Conservation (phyloP, 768 basidiomycete genomes). For the Tricholoma hemisulphureum region DNA sequence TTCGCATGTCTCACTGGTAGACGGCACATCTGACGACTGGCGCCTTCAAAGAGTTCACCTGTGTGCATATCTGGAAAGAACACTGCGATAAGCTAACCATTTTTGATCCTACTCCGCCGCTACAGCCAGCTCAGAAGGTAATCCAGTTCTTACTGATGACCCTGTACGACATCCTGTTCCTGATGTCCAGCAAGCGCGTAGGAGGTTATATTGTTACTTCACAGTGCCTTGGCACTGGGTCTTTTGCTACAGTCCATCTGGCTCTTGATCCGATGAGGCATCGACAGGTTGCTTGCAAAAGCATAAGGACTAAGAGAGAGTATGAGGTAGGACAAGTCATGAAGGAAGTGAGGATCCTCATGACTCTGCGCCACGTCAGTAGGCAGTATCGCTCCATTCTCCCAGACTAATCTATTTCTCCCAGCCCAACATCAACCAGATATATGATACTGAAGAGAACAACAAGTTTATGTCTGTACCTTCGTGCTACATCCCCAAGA, state of each 20-base stretch:
- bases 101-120: constrained; percentile 63
- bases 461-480: constrained; percentile 55
- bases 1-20: background rate
- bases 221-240: constrained; percentile 77
- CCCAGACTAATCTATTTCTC: background rate
- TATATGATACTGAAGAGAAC: constrained; percentile 66
- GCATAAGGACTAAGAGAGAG: constrained; percentile 62
- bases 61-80: constrained; percentile 55
- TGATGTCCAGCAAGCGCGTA: constrained; percentile 42
- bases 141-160: background rate
- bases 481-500: background rate
- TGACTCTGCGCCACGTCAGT: constrained; percentile 68
- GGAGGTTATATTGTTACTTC: constrained; percentile 73
- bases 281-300: constrained; percentile 83
- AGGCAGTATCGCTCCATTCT: background rate
- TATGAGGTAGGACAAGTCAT: constrained; percentile 60
- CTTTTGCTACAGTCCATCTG: constrained; percentile 80
- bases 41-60: constrained; percentile 58
- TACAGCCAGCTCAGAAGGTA: constrained; percentile 54
- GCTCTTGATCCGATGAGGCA: constrained; percentile 63
- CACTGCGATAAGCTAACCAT: constrained; percentile 51
- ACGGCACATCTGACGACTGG: background rate
- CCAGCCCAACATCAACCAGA: constrained; percentile 80
- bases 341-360: constrained; percentile 78
- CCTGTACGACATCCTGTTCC: background rate